These are phyloP conservation scores for Linaria vulgaris DNA, from an alignment of 257 asterid genomes.

Conservation along the genomic window DNA sequence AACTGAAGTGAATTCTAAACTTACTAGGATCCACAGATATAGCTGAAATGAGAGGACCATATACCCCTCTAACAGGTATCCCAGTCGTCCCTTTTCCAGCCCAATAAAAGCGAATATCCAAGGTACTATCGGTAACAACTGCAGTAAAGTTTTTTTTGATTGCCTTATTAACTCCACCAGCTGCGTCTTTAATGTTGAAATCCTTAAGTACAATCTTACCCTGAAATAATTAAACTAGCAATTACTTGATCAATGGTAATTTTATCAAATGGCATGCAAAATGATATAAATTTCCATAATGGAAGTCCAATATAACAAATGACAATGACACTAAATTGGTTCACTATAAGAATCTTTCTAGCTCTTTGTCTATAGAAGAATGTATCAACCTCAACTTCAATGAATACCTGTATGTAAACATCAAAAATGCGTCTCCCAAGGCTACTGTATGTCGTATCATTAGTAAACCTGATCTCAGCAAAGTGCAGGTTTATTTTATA, in stretches of 20 bases:
- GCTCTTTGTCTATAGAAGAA: not conserved
- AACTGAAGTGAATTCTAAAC: slow-evolving; percentile 20
- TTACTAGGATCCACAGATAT: slow-evolving; percentile 69
- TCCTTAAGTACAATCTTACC: slow-evolving; percentile 57
- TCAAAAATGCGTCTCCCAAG: too few relatives aligned
- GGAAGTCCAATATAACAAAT: not conserved
- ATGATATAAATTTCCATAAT: too few relatives aligned
- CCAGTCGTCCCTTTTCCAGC: slow-evolving; percentile 74
- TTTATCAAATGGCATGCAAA: not conserved
- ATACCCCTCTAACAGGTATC: slow-evolving; percentile 65
- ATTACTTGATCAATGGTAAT: not conserved
- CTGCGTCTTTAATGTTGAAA: slow-evolving; percentile 82
- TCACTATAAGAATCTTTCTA: not conserved
- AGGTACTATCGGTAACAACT: slow-evolving; percentile 48
- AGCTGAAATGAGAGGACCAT: slow-evolving; percentile 91
- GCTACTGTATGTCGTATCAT: slow-evolving; percentile 41
- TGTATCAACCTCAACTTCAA: not conserved
- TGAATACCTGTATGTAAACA: slow-evolving; percentile 65
- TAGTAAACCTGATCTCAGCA: slow-evolving; percentile 67
- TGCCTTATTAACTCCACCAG: slow-evolving; percentile 53
- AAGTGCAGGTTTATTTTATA: slow-evolving; percentile 71
- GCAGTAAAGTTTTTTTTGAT: slow-evolving; percentile 41
- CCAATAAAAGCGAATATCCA: slow-evolving; percentile 76
- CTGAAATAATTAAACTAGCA: slow-evolving; percentile 34
- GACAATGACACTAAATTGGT: not conserved